Evolutionary conservation across 768 basidiomycete species (phyloP).

Genomic region (Royoungia palumana): DNA sequence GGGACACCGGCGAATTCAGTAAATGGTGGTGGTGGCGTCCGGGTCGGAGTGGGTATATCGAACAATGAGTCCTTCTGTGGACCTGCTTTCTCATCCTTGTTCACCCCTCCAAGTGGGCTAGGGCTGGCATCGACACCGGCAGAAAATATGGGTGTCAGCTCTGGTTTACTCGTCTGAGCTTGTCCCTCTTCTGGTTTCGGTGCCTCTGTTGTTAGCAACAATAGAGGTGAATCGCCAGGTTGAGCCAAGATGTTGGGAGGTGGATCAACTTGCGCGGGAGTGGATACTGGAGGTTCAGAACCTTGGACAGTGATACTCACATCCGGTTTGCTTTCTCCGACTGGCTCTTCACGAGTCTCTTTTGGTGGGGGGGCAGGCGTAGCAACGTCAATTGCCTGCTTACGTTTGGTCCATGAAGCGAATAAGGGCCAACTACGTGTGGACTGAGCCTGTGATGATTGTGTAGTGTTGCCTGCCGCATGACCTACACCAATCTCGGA

Average conservation of each 20-base stretch:
- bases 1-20: constrained; percentile 16
- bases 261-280: constrained; percentile 27
- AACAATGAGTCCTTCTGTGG: constrained; percentile 1
- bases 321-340: constrained; percentile 5
- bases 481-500: constrained; percentile 25
- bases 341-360: not conserved
- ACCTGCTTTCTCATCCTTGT: not conserved
- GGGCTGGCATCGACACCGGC: constrained; percentile 13
- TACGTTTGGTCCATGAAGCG: constrained; percentile 3
- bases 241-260: constrained; percentile 14
- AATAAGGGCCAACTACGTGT: constrained; percentile 4
- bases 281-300: constrained; percentile 11
- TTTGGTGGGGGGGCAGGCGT: constrained; percentile 6
- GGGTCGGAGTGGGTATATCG: constrained; percentile 6
- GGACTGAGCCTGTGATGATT: not conserved
- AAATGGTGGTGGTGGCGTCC: constrained; percentile 29
- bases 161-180: not conserved
- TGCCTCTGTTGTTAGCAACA: constrained; percentile 1
- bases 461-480: constrained; percentile 1
- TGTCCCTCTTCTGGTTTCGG: not conserved
- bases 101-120: not conserved
- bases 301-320: not conserved
- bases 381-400: not conserved
- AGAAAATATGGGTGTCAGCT: not conserved
- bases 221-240: constrained; percentile 2